Base-by-base conservation (phyloP, 768 basidiomycete genomes). In the Pleurotus tuoliensis region DNA sequence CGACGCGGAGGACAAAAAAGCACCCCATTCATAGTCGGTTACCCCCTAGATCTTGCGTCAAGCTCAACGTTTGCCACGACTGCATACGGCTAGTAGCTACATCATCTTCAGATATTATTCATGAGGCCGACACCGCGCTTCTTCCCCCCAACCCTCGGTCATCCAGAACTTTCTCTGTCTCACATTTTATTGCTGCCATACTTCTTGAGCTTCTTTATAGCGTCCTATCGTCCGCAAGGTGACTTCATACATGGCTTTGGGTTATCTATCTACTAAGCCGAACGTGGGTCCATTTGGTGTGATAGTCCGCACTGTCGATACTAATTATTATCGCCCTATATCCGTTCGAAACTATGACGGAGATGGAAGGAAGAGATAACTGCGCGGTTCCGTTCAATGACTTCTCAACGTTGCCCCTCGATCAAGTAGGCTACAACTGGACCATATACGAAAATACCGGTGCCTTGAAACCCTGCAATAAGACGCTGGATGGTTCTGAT, bases 391-490 rank as follows among this genome's bases (percentile, higher is more conserved):
- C 56, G 30, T 24, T 37, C 25, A 53, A 37, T 22, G 51, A 53
- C 22, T 53, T 55, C 22, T 70, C 72, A 11, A 78, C 67, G 24
- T 86, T 86, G 81, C 53, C 88, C 84, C 63, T 92, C 89, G 43
- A 94, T 86, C 27, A 92, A 70, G 62, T 79, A 74, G 1, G 82
- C 86, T 9, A 94, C 73, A 1, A 73, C 72, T 15, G 82, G 81
- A 0, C 87, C 89, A 62, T 86, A 67, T 0, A 88, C 84, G 3
- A 90, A 90, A 56, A 94, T 94, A 39, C 74, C 69, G n/a, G 79
- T 75, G 40, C 85, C 84, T 63, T 94, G 92, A 75, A 94, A 94
- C 22, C 89, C 84, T 0, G 91, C n/a, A 91, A 63, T 93, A 93
- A 16, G 69, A 64, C 0, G 88, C 83, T 0, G 27, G 16, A 20